A percentile compares a stretch with the other conserved stretches of the same genome.
Evolutionary conservation across 495 filamentous ascomycete genomes (phyloP).

Genomic region (Podospora bellae-mahoneyi): DNA sequence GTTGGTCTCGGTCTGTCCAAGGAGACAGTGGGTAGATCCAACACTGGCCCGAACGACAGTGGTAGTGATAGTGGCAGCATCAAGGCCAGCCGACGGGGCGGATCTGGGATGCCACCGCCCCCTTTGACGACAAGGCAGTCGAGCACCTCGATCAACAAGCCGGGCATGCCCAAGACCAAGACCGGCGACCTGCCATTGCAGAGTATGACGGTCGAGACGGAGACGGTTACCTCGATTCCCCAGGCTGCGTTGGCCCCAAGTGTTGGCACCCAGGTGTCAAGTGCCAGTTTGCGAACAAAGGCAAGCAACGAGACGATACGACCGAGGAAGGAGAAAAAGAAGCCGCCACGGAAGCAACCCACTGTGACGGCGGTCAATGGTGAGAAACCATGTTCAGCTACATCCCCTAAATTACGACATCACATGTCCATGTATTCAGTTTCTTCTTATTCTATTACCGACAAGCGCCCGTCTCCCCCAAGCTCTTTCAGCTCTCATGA

Average conservation of each 20-base stretch:
- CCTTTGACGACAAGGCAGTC: slow-evolving; percentile 44
- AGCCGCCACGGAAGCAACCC: slow-evolving; percentile 66
- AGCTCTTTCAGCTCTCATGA: slow-evolving; percentile 36
- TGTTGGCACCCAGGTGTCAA: slow-evolving; percentile 58
- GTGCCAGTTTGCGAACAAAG: slow-evolving; percentile 78
- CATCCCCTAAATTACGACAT: slow-evolving; percentile 31
- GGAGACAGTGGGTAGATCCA: slow-evolving; percentile 33
- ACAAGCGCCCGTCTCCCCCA: slow-evolving; percentile 31
- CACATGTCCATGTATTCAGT: slow-evolving; percentile 39
- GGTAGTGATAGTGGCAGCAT: slow-evolving; percentile 59
- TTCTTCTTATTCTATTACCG: slow-evolving; percentile 30
- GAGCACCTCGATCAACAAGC: slow-evolving; percentile 44
- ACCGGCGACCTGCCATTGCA: slow-evolving; percentile 70
- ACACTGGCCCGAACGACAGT: slow-evolving; percentile 49
- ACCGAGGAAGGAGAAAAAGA: slow-evolving; percentile 90
- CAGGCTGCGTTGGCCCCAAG: slow-evolving; percentile 77
- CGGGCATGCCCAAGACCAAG: slow-evolving; percentile 50
- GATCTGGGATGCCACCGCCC: slow-evolving; percentile 34
- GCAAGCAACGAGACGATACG: slow-evolving; percentile 90
- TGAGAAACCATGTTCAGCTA: slow-evolving; percentile 48
- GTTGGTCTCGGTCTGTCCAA: slow-evolving; percentile 34
- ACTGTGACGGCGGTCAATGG: slow-evolving; percentile 67
- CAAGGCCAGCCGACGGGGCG: slow-evolving; percentile 34
- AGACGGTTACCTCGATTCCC: slow-evolving; percentile 88
- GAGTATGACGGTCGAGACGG: slow-evolving; percentile 98